These are phyloP conservation scores for Suillus fuscotomentosus DNA, from an alignment of 768 basidiomycete genomes.

Conservation along the genomic window DNA sequence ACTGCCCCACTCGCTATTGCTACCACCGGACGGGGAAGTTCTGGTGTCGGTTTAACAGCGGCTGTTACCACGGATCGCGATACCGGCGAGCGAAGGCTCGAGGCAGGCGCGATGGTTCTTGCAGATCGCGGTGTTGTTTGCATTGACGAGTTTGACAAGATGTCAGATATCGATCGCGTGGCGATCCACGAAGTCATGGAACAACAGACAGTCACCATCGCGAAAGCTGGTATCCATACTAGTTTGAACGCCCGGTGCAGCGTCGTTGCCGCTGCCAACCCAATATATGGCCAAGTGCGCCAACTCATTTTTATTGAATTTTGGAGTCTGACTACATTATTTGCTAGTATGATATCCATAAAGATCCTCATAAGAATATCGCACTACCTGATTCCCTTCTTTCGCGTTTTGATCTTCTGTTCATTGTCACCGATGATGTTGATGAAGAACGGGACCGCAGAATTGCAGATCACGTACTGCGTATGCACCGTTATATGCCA, in stretches of 20 bases:
- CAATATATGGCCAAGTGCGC: conserved; percentile 90
- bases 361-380: conserved; percentile 98
- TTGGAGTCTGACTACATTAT: conserved; percentile 13
- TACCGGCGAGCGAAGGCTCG: conserved; percentile 93
- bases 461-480: conserved; percentile 96
- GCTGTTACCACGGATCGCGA: conserved; percentile 98
- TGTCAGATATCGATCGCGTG: conserved; percentile 98
- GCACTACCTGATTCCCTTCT: conserved; percentile 96
- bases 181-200: conserved; percentile 99
- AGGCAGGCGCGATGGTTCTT: conserved; percentile 99
- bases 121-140: conserved; percentile 99
- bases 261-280: conserved; percentile 97
- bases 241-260: conserved; percentile 97
- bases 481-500: conserved; percentile 95
- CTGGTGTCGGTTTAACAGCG: conserved; percentile 98
- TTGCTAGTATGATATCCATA: conserved; percentile 95
- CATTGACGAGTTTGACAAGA: conserved; percentile 99
- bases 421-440: conserved; percentile 97
- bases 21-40: conserved; percentile 95
- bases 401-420: conserved; percentile 97
- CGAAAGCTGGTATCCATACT: conserved; percentile 98
- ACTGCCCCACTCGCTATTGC: conserved; percentile 98
- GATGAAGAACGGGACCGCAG: conserved; percentile 90
- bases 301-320: not conserved
- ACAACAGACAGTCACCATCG: conserved; percentile 98